Percentiles rank a stretch among this genome's conserved stretches.
phyloP scores from a whole-genome alignment of 2,329 filamentous ascomycete genomes.

The Arthrobotrys conoides region DNA sequence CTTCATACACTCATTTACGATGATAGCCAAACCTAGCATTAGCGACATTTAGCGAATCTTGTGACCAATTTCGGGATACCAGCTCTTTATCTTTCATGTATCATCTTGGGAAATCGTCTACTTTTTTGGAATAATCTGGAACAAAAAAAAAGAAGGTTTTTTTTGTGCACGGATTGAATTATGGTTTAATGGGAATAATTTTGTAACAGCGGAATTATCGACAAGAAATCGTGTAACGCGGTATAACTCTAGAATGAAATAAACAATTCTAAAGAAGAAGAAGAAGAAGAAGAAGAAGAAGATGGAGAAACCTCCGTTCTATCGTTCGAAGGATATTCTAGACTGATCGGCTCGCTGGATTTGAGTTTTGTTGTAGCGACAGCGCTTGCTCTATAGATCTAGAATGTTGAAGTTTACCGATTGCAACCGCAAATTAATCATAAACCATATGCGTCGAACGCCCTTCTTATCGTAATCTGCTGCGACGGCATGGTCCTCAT shows the following conservation, averaged over 20 bases:
- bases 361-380: neutral
- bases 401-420: neutral
- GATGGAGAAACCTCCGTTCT: neutral
- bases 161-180: constrained; percentile 22
- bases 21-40: constrained; percentile 35
- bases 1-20: constrained; percentile 57
- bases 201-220: constrained; percentile 19
- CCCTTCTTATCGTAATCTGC: constrained; percentile 28
- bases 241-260: constrained; percentile 16
- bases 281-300: constrained; percentile 3
- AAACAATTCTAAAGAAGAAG: constrained; percentile 22
- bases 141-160: constrained; percentile 13
- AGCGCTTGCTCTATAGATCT: neutral
- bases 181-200: constrained; percentile 40
- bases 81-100: constrained; percentile 46
- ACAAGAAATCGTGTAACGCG: constrained; percentile 19
- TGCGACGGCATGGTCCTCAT: constrained; percentile 45
- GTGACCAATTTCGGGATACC: constrained; percentile 42
- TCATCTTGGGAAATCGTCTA: constrained; percentile 42
- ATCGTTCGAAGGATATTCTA: too few species aligned
- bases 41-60: constrained; percentile 56
- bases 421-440: constrained; percentile 1
- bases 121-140: constrained; percentile 24
- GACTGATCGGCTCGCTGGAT: neutral
- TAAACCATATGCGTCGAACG: constrained; percentile 21